Evolutionary conservation across 768 basidiomycete genomes (phyloP).

Genomic region (Clavaria fumosa): DNA sequence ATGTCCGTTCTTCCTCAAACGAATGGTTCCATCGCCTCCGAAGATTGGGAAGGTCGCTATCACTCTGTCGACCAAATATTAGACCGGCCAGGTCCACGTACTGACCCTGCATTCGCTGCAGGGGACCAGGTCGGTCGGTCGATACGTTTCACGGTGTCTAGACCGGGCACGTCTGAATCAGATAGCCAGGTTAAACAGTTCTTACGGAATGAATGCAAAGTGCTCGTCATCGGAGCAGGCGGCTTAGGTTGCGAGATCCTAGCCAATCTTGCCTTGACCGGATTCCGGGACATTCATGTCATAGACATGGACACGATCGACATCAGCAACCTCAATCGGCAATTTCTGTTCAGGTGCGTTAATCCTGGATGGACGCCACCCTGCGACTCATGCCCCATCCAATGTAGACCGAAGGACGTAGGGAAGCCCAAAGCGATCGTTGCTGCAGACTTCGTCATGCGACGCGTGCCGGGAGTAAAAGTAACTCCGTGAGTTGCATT

Average conservation of each 20-base stretch:
- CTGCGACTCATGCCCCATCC: slow-evolving; percentile 3
- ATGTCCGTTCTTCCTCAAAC: neutral
- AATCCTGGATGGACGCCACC: neutral
- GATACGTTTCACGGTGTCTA: too few relatives aligned
- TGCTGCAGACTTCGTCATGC: slow-evolving; percentile 95
- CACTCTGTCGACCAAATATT: slow-evolving; percentile 77
- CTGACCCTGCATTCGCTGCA: slow-evolving; percentile 68
- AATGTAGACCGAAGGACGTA: slow-evolving; percentile 69
- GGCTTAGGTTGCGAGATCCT: slow-evolving; percentile 97
- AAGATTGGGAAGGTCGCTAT: slow-evolving; percentile 47
- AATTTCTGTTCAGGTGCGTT: slow-evolving; percentile 86
- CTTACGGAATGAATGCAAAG: slow-evolving; percentile 70
- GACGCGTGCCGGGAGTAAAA: slow-evolving; percentile 85
- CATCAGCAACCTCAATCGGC: slow-evolving; percentile 95
- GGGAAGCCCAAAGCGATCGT: slow-evolving; percentile 88
- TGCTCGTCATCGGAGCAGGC: slow-evolving; percentile 95
- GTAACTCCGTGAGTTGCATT: slow-evolving; percentile 73
- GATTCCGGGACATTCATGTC: slow-evolving; percentile 97
- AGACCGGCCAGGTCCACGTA: slow-evolving; percentile 77
- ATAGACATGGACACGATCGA: slow-evolving; percentile 99
- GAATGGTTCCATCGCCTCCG: neutral
- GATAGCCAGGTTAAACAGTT: slow-evolving; percentile 70
- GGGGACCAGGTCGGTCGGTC: slow-evolving; percentile 75
- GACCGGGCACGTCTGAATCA: slow-evolving; percentile 12
- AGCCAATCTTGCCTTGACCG: slow-evolving; percentile 87